Conservation (phyloP, 1,284 basidiomycete genomes). For the Moesziomyces parantarcticus region DNA sequence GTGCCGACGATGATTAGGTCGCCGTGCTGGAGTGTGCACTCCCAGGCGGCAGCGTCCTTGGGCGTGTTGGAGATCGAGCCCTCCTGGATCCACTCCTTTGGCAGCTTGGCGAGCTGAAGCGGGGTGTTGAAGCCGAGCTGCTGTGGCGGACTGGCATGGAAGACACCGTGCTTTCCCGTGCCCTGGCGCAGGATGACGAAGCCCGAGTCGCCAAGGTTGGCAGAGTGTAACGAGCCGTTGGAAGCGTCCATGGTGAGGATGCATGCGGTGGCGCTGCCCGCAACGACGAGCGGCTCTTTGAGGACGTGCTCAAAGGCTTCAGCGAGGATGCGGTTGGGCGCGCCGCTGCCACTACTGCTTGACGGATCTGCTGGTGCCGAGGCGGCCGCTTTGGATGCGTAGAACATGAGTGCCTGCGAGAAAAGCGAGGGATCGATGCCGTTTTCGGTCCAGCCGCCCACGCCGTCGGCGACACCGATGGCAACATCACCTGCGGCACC, state of each 20-base stretch:
- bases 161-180: constrained; percentile 56
- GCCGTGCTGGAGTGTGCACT: constrained; percentile 54
- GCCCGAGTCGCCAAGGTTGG: constrained; percentile 90
- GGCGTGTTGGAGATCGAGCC: constrained; percentile 58
- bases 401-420: constrained; percentile 77
- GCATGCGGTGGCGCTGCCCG: constrained; percentile 87
- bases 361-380: constrained; percentile 13
- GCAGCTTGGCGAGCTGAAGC: constrained; percentile 65
- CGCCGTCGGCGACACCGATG: constrained; percentile 78
- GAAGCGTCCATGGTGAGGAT: constrained; percentile 80
- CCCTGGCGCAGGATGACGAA: constrained; percentile 75
- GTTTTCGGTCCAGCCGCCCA: constrained; percentile 78
- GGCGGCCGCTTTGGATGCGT: constrained; percentile 73
- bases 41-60: constrained; percentile 52
- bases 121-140: constrained; percentile 66
- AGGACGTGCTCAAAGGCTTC: constrained; percentile 79
- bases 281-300: constrained; percentile 77
- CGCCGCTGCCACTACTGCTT: not conserved
- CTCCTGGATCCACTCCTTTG: constrained; percentile 43
- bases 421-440: constrained; percentile 85
- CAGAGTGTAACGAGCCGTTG: constrained; percentile 79
- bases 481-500: constrained; percentile 75
- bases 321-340: constrained; percentile 74
- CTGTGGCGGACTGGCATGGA: constrained; percentile 57
- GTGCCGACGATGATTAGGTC: constrained; percentile 73